Evolutionary conservation across 805 yeast genomes (phyloP), one percentile per base, ranked within the genome.

Genomic region (Danielia oregonensis): DNA sequence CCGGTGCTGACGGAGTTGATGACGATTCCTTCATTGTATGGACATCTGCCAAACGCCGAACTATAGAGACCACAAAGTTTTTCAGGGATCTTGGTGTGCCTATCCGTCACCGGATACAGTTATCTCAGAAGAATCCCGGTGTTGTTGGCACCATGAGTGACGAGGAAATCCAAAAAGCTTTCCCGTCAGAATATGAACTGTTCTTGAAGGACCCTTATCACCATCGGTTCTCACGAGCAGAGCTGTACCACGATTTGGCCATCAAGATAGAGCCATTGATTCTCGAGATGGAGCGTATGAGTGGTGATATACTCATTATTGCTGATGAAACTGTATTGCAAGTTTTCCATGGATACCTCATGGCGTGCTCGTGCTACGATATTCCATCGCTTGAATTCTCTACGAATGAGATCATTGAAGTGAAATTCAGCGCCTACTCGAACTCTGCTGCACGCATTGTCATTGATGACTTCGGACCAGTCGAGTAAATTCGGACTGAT

Each of bases 181-280:
- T 66, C 53, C 93, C 95, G 0, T 71, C 68, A 2, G 96, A 89
- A 45, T 84, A 72, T 54, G 72, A 66, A 41, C 79, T 74, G 48
- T 84, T 78, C 53, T 36, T 61, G 37, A 61, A 68, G 40, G 97
- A 91, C 56, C 96, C 96, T 2, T 93, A 93, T 54, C 97, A 93
- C 60, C 91, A 83, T 55, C 70, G 98, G 40, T 93, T 76, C 55
- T 86, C 96, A 2, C 72, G 97, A 32, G 87, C 95, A 0, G 99
- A 93, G 63, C 85, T 94, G 32, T 93, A 88, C 55, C 98, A 93
- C 60, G 99, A 93, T 59, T 71, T 93, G 37, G 97, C 98, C 0
- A 82, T 93, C 24, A 79, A 96, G 49, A 75, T 93, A 63, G 98
- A 93, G 61, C 96, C 97, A 0, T 68, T 93, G 36, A 78, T 93